Evolutionary conservation across 805 yeast species (phyloP).

Genomic region (Saturnispora saitoi): DNA sequence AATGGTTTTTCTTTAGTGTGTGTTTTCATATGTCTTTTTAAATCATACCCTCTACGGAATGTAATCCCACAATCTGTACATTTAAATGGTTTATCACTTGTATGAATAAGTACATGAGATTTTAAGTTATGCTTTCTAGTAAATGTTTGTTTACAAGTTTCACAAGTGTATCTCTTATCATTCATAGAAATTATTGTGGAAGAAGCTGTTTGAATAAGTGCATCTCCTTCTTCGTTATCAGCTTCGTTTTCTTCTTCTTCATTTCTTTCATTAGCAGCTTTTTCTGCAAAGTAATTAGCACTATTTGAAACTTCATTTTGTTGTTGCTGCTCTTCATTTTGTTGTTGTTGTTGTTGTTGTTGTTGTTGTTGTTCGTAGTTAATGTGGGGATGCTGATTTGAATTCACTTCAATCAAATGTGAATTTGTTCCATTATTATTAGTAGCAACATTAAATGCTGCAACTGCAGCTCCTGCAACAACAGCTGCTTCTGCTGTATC

Average conservation of each 20-base stretch:
- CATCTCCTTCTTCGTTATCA: background rate
- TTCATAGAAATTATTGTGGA: slow-evolving; percentile 3
- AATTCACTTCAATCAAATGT: background rate
- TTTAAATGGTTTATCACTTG: slow-evolving; percentile 51
- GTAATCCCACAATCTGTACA: slow-evolving; percentile 53
- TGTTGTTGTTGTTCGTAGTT: background rate
- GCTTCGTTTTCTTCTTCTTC: background rate
- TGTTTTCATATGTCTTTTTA: slow-evolving; percentile 64
- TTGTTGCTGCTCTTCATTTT: background rate
- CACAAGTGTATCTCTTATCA: slow-evolving; percentile 41
- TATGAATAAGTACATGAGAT: slow-evolving; percentile 61
- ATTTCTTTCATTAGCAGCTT: background rate
- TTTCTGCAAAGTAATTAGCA: background rate
- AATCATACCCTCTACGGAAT: slow-evolving; percentile 68
- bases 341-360: background rate
- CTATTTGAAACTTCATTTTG: background rate
- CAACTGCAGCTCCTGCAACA: slow-evolving; percentile 10
- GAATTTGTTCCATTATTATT: background rate
- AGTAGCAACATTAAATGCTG: slow-evolving; percentile 2
- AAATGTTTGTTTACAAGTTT: slow-evolving; percentile 53
- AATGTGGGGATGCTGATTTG: background rate
- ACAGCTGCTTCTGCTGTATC: slow-evolving; percentile 9
- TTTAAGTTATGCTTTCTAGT: slow-evolving; percentile 69
- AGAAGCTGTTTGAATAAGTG: background rate
- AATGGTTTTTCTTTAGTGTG: slow-evolving; percentile 73